Evolutionary conservation across 805 yeast species (phyloP).

Genomic region (Ogataea philodendri): DNA sequence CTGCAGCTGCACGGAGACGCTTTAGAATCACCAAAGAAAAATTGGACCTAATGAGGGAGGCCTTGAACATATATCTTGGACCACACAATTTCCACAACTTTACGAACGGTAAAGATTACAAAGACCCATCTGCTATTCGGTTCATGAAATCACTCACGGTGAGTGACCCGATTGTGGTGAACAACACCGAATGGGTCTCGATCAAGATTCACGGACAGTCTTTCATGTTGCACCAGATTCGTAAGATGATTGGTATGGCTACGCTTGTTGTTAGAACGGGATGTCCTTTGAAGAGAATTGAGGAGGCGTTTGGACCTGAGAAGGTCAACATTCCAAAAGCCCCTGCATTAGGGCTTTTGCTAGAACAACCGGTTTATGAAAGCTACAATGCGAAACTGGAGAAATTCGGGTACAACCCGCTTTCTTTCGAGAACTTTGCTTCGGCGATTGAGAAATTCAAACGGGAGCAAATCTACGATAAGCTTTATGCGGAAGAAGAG

Average conservation of each 20-base stretch:
- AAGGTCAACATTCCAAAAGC: constrained; percentile 94
- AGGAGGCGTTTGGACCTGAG: constrained; percentile 69
- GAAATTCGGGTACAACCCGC: constrained; percentile 72
- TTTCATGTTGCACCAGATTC: constrained; percentile 95
- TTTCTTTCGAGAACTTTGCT: constrained; percentile 65
- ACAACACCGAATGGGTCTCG: constrained; percentile 94
- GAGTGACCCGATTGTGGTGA: constrained; percentile 85
- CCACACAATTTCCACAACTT: constrained; percentile 75
- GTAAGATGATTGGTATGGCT: constrained; percentile 98
- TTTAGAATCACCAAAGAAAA: constrained; percentile 66
- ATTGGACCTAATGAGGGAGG: constrained; percentile 59
- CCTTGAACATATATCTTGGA: constrained; percentile 74
- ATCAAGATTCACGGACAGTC: constrained; percentile 97
- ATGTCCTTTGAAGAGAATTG: constrained; percentile 72
- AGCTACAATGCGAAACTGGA: constrained; percentile 71
- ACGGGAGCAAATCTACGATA: constrained; percentile 83
- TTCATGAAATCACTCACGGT: constrained; percentile 78
- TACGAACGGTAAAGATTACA: constrained; percentile 54
- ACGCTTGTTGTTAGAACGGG: constrained; percentile 82
- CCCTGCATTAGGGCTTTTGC: constrained; percentile 87
- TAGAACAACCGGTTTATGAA: constrained; percentile 91
- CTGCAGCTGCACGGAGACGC: constrained; percentile 62
- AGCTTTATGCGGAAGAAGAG: constrained; percentile 86
- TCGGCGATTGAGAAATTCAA: constrained; percentile 82
- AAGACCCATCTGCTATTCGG: constrained; percentile 82